Percentiles rank a stretch among this genome's conserved stretches.
phyloP scores from a whole-genome alignment of 2,329 filamentous ascomycete genomes.

The Verticillium dahliae region DNA sequence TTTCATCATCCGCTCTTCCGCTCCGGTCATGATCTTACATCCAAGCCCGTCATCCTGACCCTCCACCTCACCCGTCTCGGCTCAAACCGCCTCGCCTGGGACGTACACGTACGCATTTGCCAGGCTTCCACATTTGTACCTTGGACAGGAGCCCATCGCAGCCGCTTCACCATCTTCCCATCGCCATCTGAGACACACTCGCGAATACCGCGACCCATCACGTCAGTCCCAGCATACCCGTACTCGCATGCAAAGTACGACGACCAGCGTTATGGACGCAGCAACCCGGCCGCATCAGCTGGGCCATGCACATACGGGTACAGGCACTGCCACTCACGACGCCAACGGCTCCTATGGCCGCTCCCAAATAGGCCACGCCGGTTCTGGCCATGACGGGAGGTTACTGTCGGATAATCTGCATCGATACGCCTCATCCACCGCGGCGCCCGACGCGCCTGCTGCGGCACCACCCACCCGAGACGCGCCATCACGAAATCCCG shows the following conservation, averaged over 20 bases:
- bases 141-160: neutral
- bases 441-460: constrained; percentile 7
- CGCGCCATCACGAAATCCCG: neutral
- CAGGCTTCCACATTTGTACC: neutral
- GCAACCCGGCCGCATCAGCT: constrained; percentile 8
- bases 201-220: neutral
- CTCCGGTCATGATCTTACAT: neutral
- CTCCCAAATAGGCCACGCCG: constrained; percentile 2
- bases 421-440: constrained; percentile 5
- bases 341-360: neutral
- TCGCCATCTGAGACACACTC: neutral
- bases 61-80: neutral
- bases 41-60: constrained; percentile 1
- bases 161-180: constrained; percentile 2
- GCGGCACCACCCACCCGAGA: neutral
- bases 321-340: neutral
- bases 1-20: neutral
- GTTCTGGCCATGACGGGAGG: neutral
- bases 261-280: constrained; percentile 8
- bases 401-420: constrained; percentile 4
- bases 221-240: neutral
- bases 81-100: neutral
- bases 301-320: constrained; percentile 2
- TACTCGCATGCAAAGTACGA: neutral
- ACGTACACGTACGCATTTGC: neutral